These are phyloP conservation scores for Aspergillus sp. DNA, from an alignment of 2,329 filamentous ascomycete species.

Conservation along the genomic window DNA sequence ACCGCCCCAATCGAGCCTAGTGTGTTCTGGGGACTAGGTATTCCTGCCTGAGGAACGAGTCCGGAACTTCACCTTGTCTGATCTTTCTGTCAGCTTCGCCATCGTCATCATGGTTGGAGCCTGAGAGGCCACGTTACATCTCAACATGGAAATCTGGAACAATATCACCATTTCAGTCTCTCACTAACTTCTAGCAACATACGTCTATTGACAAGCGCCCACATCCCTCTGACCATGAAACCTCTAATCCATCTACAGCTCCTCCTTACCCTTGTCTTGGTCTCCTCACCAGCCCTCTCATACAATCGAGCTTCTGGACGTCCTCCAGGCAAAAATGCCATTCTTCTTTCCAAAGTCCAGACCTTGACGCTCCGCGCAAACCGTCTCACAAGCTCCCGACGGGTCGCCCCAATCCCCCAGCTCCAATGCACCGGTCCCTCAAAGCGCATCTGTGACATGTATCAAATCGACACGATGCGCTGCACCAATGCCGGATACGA, in stretches of 20 bases:
- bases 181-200: background rate
- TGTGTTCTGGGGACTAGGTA: too few species aligned
- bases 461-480: conserved; percentile 78
- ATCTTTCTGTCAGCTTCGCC: background rate
- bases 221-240: conserved; percentile 18
- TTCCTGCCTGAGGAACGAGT: background rate
- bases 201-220: background rate
- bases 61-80: too few species aligned
- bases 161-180: too few species aligned
- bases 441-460: conserved; percentile 62
- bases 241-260: conserved; percentile 11
- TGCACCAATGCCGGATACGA: conserved; percentile 82
- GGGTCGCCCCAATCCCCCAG: conserved; percentile 73
- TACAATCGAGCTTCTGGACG: conserved; percentile 27
- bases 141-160: background rate
- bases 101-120: background rate
- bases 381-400: conserved; percentile 70
- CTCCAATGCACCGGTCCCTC: conserved; percentile 71
- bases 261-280: conserved; percentile 21
- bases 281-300: conserved; percentile 15
- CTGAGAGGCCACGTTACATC: background rate
- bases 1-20: background rate
- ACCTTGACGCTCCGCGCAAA: conserved; percentile 72
- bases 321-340: conserved; percentile 46
- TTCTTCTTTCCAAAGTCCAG: conserved; percentile 67